Conservation (phyloP, 768 basidiomycete genomes). For the Candolleomyces efflorescens region DNA sequence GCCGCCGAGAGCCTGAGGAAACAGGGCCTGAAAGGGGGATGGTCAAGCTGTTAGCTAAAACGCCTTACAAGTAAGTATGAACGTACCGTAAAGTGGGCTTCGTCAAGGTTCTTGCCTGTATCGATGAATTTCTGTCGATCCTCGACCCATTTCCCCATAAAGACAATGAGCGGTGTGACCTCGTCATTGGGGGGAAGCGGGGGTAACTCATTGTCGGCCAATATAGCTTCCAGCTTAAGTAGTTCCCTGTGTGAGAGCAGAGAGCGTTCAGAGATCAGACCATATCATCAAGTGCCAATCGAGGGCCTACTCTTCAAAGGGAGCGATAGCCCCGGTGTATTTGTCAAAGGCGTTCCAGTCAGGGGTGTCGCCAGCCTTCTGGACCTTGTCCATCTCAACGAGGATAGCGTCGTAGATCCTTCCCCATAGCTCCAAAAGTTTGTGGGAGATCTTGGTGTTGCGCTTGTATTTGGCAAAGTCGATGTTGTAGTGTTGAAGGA, state of each 20-base stretch:
- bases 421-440: neutral
- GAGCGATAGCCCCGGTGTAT: conserved; percentile 17
- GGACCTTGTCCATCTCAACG: conserved; percentile 14
- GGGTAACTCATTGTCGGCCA: neutral
- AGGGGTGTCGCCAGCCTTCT: conserved; percentile 3
- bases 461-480: neutral
- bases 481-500: neutral
- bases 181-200: neutral
- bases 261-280: neutral
- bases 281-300: neutral
- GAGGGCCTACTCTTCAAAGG: conserved; percentile 15
- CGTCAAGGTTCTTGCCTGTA: neutral
- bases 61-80: neutral
- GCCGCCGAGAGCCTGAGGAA: neutral
- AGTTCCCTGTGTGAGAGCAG: neutral
- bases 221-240: neutral
- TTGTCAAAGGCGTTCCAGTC: conserved; percentile 13
- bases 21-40: neutral
- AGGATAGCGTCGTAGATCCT: conserved; percentile 9
- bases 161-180: neutral
- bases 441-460: neutral
- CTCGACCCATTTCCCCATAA: neutral
- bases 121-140: neutral
- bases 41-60: neutral
- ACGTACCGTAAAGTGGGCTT: neutral